Percentiles rank a stretch among this genome's conserved stretches.
These are phyloP conservation scores for Trametes versicolor DNA, from an alignment of 1,284 basidiomycete species.

Conservation along the genomic window DNA sequence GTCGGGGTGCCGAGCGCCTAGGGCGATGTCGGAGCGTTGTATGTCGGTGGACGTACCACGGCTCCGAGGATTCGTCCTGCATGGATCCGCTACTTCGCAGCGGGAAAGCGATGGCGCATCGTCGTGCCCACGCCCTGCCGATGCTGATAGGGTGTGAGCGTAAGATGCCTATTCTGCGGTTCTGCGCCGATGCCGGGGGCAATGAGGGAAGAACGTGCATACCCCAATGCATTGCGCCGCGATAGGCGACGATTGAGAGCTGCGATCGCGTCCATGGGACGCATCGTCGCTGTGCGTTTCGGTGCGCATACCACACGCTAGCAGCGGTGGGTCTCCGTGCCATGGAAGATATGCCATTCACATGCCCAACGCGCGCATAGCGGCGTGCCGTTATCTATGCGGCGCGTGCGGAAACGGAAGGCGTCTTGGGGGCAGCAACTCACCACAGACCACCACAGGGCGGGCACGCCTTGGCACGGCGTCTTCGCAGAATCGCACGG, in stretches of 20 bases:
- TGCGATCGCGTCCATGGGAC: neutral
- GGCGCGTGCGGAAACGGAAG: neutral
- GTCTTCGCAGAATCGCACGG: neutral
- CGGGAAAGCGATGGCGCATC: neutral
- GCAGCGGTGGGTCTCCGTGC: neutral
- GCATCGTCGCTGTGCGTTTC: conserved; percentile 4
- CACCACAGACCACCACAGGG: conserved; percentile 13
- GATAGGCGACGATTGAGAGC: conserved; percentile 1
- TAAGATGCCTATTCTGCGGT: neutral
- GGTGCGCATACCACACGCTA: neutral
- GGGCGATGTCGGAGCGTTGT: neutral
- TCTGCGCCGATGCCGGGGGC: neutral
- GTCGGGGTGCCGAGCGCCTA: neutral
- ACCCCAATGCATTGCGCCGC: neutral
- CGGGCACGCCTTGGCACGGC: conserved; percentile 7
- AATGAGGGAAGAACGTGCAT: conserved; percentile 9
- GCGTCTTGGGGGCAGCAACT: conserved; percentile 11
- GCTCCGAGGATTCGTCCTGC: conserved; percentile 7
- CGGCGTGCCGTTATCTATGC: neutral
- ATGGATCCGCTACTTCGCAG: neutral
- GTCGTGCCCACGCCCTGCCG: neutral
- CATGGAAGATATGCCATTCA: neutral
- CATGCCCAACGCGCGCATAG: neutral
- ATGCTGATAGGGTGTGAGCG: conserved; percentile 13
- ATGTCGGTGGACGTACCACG: conserved; percentile 1